These are phyloP conservation scores for Teratosphaeria gauchensis DNA, from an alignment of 2,329 filamentous ascomycete genomes.

Conservation along the genomic window DNA sequence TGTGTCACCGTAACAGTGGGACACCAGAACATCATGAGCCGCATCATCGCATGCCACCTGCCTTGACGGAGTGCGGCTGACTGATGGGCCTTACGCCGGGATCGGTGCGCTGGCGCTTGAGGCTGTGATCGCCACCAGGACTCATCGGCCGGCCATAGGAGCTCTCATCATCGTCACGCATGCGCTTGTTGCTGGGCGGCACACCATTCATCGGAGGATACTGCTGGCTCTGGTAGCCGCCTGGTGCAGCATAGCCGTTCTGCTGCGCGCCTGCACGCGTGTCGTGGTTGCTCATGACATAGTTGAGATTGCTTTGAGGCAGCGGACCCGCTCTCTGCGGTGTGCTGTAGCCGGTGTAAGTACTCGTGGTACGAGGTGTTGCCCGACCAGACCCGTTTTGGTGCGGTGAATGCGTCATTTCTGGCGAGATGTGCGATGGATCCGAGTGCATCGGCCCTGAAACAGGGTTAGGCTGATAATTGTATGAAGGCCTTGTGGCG, in stretches of 20 bases:
- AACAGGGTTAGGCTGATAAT: conserved; percentile 59
- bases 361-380: conserved; percentile 67
- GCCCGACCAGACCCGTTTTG: conserved; percentile 74
- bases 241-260: conserved; percentile 53
- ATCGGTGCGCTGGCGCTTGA: conserved; percentile 71
- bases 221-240: conserved; percentile 50
- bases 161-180: conserved; percentile 46
- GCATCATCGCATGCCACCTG: conserved; percentile 19
- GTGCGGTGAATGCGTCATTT: conserved; percentile 77
- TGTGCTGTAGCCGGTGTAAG: conserved; percentile 66
- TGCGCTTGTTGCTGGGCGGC: conserved; percentile 44
- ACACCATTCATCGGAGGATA: conserved; percentile 58
- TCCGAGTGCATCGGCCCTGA: conserved; percentile 57
- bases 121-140: conserved; percentile 50
- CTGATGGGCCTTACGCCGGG: conserved; percentile 20
- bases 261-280: conserved; percentile 45
- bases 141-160: conserved; percentile 54
- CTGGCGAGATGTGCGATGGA: conserved; percentile 65
- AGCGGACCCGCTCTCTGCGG: conserved; percentile 59
- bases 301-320: conserved; percentile 75
- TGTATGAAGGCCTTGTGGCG: conserved; percentile 62
- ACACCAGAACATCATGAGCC: background rate
- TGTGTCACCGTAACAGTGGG: background rate
- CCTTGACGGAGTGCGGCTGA: conserved; percentile 24
- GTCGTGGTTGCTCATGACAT: conserved; percentile 65